Conservation (phyloP, 2,329 filamentous ascomycete species). For the Claviceps capensis region DNA sequence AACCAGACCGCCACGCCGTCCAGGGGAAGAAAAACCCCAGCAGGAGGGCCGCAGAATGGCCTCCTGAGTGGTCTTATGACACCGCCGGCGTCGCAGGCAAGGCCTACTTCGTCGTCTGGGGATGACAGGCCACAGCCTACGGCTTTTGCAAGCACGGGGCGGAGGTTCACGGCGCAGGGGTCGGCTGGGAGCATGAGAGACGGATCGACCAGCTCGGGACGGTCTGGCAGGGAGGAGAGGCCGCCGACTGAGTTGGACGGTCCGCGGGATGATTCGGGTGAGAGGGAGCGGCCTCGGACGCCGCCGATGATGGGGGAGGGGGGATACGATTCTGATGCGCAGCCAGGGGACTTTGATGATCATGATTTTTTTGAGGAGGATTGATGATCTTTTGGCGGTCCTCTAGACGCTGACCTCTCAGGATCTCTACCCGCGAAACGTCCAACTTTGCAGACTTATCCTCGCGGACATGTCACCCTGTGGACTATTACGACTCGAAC, state of each 20-base stretch:
- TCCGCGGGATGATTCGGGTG: conserved; percentile 14
- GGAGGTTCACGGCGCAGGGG: conserved; percentile 38
- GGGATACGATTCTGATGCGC: conserved; percentile 48
- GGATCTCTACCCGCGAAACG: background rate
- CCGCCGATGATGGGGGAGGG: conserved; percentile 47
- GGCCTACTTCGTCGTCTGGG: conserved; percentile 40
- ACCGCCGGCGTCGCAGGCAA: conserved; percentile 65
- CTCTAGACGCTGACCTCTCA: too few relatives aligned
- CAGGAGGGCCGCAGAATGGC: conserved; percentile 33
- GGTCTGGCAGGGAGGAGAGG: conserved; percentile 20
- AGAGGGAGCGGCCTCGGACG: conserved; percentile 34
- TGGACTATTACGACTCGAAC: too few relatives aligned
- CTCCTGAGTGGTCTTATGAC: conserved; percentile 75
- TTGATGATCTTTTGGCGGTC: conserved; percentile 9
- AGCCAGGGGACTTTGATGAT: conserved; percentile 44
- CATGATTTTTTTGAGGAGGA: conserved; percentile 44
- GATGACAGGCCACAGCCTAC: conserved; percentile 37
- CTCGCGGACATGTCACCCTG: too few relatives aligned
- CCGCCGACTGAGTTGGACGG: conserved; percentile 14
- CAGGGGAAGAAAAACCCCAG: conserved; percentile 37
- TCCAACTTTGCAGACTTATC: too few relatives aligned
- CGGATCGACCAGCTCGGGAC: conserved; percentile 20
- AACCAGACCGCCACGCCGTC: conserved; percentile 42
- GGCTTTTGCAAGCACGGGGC: conserved; percentile 46
- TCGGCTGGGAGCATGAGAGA: conserved; percentile 12